Evolutionary conservation across 2,329 filamentous ascomycete species (phyloP).

Genomic region (Xylaria sp.): DNA sequence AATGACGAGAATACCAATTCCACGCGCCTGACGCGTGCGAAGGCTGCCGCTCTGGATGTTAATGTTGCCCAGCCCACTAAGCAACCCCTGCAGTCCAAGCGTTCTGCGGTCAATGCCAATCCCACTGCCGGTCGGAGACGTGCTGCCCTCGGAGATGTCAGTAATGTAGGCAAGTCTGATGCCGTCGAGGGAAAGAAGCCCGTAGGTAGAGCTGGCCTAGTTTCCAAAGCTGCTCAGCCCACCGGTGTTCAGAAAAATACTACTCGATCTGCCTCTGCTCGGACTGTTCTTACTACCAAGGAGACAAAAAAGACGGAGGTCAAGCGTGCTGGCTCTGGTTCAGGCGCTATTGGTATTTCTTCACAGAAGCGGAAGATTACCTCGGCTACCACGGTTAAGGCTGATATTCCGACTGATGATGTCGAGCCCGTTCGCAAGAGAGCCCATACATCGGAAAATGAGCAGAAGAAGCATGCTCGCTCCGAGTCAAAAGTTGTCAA

Average conservation of each 20-base stretch:
- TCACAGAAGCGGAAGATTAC: slow-evolving; percentile 74
- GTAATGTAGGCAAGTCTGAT: slow-evolving; percentile 89
- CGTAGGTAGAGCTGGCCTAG: slow-evolving; percentile 70
- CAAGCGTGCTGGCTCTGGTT: slow-evolving; percentile 79
- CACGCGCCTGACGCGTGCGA: slow-evolving; percentile 91
- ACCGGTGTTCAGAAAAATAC: slow-evolving; percentile 81
- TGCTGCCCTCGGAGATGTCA: slow-evolving; percentile 90
- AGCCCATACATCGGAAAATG: slow-evolving; percentile 63
- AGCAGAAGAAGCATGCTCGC: slow-evolving; percentile 58
- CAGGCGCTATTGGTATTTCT: slow-evolving; percentile 71
- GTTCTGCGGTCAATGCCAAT: slow-evolving; percentile 63
- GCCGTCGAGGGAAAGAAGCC: slow-evolving; percentile 80
- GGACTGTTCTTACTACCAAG: slow-evolving; percentile 73
- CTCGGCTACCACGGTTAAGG: slow-evolving; percentile 66
- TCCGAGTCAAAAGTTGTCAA: slow-evolving; percentile 47
- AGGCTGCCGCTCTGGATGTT: slow-evolving; percentile 78
- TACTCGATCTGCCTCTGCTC: slow-evolving; percentile 67
- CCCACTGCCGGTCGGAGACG: slow-evolving; percentile 73
- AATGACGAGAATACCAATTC: slow-evolving; percentile 90
- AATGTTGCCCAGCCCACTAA: slow-evolving; percentile 70
- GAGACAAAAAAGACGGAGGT: slow-evolving; percentile 75
- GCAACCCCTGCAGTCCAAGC: slow-evolving; percentile 78
- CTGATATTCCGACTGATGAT: slow-evolving; percentile 69
- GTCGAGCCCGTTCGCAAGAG: slow-evolving; percentile 77
- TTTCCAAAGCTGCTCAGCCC: slow-evolving; percentile 83